These are phyloP conservation scores for Phlebiopsis flavidoalba DNA, from an alignment of 768 basidiomycete genomes.

Conservation along the genomic window DNA sequence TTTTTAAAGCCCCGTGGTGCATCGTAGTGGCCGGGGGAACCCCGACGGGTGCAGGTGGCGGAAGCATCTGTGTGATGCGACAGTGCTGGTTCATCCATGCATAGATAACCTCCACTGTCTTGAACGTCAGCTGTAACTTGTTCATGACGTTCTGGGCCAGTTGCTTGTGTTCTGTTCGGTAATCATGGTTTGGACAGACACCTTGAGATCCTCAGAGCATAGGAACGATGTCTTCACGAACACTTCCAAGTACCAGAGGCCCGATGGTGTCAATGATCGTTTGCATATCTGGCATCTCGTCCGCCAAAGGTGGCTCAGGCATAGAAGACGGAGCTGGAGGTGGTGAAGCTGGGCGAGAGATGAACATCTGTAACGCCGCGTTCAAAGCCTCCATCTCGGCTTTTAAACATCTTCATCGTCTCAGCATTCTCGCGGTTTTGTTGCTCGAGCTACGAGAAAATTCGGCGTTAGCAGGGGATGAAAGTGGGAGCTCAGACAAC, in stretches of 20 bases:
- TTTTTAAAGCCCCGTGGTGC: neutral
- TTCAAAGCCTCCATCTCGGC: slow-evolving; percentile 17
- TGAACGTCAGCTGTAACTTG: slow-evolving; percentile 13
- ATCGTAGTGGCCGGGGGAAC: neutral
- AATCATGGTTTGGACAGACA: slow-evolving; percentile 14
- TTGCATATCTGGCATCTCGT: slow-evolving; percentile 9
- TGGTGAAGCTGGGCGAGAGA: slow-evolving; percentile 6
- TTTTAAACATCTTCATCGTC: neutral
- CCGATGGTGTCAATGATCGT: slow-evolving; percentile 12
- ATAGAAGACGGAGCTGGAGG: slow-evolving; percentile 6
- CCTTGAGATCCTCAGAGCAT: slow-evolving; percentile 13
- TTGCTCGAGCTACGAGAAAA: slow-evolving; percentile 11
- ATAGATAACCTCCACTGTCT: slow-evolving; percentile 15
- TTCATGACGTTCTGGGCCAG: slow-evolving; percentile 14
- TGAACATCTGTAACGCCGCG: slow-evolving; percentile 15
- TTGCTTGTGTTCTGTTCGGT: slow-evolving; percentile 12
- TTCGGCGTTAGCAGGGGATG: neutral
- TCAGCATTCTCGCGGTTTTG: slow-evolving; percentile 6
- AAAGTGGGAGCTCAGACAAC: neutral
- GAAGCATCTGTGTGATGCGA: neutral
- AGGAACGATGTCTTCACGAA: slow-evolving; percentile 16
- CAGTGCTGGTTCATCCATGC: slow-evolving; percentile 13
- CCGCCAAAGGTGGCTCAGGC: neutral
- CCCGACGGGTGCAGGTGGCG: neutral
- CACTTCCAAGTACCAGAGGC: slow-evolving; percentile 12